These are phyloP conservation scores for Pisolithus orientalis DNA, from an alignment of 768 basidiomycete genomes.

Conservation along the genomic window DNA sequence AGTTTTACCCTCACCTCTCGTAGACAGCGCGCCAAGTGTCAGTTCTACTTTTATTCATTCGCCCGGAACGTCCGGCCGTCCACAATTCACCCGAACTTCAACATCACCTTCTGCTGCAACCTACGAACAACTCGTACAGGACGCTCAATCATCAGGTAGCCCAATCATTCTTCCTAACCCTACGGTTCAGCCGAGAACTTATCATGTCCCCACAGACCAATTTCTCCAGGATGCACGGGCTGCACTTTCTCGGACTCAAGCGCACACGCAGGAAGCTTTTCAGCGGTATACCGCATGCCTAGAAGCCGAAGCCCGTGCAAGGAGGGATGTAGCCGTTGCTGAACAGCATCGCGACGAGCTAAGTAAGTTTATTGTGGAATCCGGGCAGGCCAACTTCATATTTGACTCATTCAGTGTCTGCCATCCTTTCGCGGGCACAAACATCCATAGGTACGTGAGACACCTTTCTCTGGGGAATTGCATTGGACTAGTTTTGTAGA, in stretches of 20 bases:
- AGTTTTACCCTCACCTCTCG: constrained; percentile 3
- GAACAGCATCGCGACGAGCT: constrained; percentile 67
- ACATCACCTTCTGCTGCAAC: constrained; percentile 46
- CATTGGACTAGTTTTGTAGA: constrained; percentile 21
- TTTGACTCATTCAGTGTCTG: constrained; percentile 23
- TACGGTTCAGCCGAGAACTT: constrained; percentile 2
- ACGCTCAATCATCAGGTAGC: constrained; percentile 58
- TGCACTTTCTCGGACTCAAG: constrained; percentile 56
- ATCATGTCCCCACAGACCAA: constrained; percentile 38
- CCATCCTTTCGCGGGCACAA: constrained; percentile 31
- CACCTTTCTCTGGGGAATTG: constrained; percentile 11
- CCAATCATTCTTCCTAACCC: constrained; percentile 6
- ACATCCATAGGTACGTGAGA: constrained; percentile 28
- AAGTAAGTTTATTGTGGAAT: constrained; percentile 25
- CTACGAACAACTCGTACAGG: constrained; percentile 49
- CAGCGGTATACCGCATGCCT: constrained; percentile 63
- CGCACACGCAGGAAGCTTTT: constrained; percentile 68
- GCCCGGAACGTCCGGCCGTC: constrained; percentile 22
- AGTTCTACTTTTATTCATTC: constrained; percentile 28
- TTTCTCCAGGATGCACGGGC: constrained; percentile 56
- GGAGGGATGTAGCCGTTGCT: constrained; percentile 54
- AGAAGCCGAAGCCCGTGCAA: constrained; percentile 61
- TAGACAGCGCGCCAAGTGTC: constrained; percentile 24
- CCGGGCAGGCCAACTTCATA: constrained; percentile 11
- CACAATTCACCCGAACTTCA: constrained; percentile 38